Evolutionary conservation across 306 rosid species (phyloP), one percentile per base, ranked within the genome.

Genomic region (Betula pendula): DNA sequence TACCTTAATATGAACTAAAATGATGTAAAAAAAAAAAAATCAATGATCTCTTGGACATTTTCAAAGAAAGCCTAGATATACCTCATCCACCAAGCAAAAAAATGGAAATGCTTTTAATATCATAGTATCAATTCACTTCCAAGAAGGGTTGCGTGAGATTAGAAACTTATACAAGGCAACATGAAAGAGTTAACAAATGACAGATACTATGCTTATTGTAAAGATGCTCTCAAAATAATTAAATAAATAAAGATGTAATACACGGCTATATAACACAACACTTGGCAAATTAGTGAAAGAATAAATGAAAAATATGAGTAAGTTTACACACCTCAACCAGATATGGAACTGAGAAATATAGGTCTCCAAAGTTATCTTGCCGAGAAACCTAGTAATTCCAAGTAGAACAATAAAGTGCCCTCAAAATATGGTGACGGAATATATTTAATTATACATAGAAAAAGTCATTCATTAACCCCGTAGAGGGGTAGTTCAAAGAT

Each of bases 291-390:
- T 2, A 51, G 27, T n/a, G 77, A 33, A 72, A 68, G 49, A 52
- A 31, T 24, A 56, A 55, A 65, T 20, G 22, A 75, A 80, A 29
- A 71, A 9, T 29, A 38, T 52, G 69, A 58, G 53, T 70, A 66
- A 14, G 77, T 49, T 77, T 70, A 81, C 89, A 68, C 75, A 96
- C 99, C 99, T 96, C 93, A 96, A 86, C 99, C 99, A 96, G 81
- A 96, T 96, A 79, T 96, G 99, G 85, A 96, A 93, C 83, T 96
- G 99, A 79, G 99, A 93, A 88, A 96, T 96, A 84, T 96, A 92
- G 31, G 99, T 93, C 89, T 96, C 99, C 84, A 96, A 86, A 71
- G 99, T 96, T 78, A 96, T 80, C 92, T 96, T 96, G 80, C 99
- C 99, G 80, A 96, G 99, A 97, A 97, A 96, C 80, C 98, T 96